These are phyloP conservation scores for Murraya koenigii DNA, from an alignment of 345 rosid species.

Conservation along the genomic window DNA sequence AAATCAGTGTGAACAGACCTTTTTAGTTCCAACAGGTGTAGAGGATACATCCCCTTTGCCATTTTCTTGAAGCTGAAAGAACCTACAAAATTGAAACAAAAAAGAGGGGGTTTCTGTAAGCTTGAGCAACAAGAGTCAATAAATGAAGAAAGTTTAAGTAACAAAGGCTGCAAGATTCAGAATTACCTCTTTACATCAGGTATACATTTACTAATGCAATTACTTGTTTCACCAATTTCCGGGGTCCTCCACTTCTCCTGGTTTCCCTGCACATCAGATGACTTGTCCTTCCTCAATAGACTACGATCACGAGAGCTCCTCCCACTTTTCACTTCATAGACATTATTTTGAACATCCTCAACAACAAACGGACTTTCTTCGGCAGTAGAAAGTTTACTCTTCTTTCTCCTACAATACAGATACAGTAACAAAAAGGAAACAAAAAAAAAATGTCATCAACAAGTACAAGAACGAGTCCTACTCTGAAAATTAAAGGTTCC, in stretches of 20 bases:
- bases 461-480: neutral
- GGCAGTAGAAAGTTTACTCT: constrained; percentile 42
- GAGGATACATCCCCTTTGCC: constrained; percentile 39
- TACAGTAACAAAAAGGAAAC: neutral
- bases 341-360: constrained; percentile 23
- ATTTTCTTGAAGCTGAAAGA: constrained; percentile 34
- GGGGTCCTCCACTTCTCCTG: constrained; percentile 19
- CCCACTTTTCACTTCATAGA: constrained; percentile 24
- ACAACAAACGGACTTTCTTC: constrained; percentile 33
- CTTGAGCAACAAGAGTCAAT: neutral
- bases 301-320: constrained; percentile 20
- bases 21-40: constrained; percentile 41
- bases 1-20: constrained; percentile 43
- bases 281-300: constrained; percentile 27
- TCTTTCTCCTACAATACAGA: constrained; percentile 58
- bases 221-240: constrained; percentile 28
- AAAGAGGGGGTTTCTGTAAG: neutral
- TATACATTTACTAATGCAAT: constrained; percentile 18
- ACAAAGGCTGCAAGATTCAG: neutral
- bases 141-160: neutral
- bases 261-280: constrained; percentile 22
- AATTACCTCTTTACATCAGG: constrained; percentile 37
- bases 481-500: neutral
- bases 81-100: constrained; percentile 36
- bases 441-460: neutral